A percentile compares a stretch with the other conserved stretches of the same genome.
Evolutionary conservation across 1,284 basidiomycete genomes (phyloP).

Genomic region (Apiotrichum veenhuisii): DNA sequence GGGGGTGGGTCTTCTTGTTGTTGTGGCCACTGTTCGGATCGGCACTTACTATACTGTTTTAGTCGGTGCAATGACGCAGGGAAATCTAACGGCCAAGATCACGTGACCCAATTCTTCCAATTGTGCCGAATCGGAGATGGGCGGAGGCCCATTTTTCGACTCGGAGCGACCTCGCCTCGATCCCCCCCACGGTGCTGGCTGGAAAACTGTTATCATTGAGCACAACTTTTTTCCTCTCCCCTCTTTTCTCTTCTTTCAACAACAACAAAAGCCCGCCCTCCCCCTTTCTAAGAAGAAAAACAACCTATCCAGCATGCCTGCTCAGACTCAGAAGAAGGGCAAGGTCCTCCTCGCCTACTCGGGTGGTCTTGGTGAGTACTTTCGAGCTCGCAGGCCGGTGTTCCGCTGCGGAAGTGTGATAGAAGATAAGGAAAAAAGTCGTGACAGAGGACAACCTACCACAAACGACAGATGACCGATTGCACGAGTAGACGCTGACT

Average conservation of each 20-base stretch:
- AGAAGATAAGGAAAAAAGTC: background rate
- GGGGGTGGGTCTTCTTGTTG: background rate
- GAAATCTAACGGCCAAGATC: background rate
- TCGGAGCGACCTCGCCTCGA: background rate
- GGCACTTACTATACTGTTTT: background rate
- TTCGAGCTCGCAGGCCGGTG: background rate
- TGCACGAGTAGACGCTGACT: no score
- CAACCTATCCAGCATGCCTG: conserved; percentile 15
- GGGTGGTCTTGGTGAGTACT: conserved; percentile 82
- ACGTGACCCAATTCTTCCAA: no score
- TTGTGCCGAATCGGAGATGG: background rate
- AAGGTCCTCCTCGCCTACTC: conserved; percentile 73
- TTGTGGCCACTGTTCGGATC: background rate
- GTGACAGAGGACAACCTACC: no score
- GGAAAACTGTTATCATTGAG: background rate
- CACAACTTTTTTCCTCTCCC: background rate
- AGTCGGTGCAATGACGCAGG: background rate
- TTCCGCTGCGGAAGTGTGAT: background rate
- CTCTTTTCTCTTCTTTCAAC: background rate
- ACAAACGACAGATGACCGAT: no score
- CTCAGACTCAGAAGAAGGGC: conserved; percentile 46
- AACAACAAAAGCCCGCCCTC: background rate
- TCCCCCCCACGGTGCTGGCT: no score
- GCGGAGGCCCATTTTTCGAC: background rate
- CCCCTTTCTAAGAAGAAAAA: background rate